Evolutionary conservation across 148 eudicot species (phyloP).

Genomic region (Polygonum aviculare): DNA sequence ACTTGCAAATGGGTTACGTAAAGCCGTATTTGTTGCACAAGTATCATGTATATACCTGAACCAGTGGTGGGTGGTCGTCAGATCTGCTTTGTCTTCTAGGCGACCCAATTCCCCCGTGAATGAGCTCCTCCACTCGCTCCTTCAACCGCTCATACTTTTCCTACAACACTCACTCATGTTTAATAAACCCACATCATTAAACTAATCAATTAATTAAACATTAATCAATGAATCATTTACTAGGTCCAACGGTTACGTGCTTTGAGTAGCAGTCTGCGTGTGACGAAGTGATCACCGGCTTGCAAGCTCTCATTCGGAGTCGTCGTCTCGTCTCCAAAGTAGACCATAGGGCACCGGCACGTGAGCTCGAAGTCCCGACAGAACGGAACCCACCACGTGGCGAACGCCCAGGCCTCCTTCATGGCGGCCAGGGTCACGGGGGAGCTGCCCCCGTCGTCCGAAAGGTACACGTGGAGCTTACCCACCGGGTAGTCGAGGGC

Average conservation of each 20-base stretch:
- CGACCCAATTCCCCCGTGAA: background rate
- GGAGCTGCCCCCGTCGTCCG: conserved; percentile 27
- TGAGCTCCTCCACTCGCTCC: background rate
- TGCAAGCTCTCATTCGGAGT: background rate
- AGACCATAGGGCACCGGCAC: conserved; percentile 18
- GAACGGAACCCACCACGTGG: conserved; percentile 27
- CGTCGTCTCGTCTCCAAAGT: background rate
- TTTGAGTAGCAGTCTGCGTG: background rate
- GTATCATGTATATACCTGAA: background rate
- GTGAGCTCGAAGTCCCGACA: conserved; percentile 16
- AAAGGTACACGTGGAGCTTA: conserved; percentile 26
- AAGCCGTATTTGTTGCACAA: too few relatives aligned
- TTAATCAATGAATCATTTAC: background rate
- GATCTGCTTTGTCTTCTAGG: background rate
- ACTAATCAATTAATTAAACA: background rate
- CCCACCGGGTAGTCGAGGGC: conserved; percentile 27
- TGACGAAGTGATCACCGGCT: background rate
- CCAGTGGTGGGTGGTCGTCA: conserved; percentile 6
- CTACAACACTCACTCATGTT: conserved; percentile 5
- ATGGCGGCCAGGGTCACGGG: conserved; percentile 11
- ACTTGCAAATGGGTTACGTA: too few relatives aligned
- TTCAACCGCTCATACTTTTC: conserved; percentile 15
- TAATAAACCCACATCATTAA: too few relatives aligned
- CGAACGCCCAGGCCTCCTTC: conserved; percentile 24
- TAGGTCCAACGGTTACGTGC: background rate